Percentiles rank a stretch among this genome's conserved stretches.
These are phyloP conservation scores for Cryptomeria japonica DNA, from an alignment of 75 land plant species.

Conservation along the genomic window DNA sequence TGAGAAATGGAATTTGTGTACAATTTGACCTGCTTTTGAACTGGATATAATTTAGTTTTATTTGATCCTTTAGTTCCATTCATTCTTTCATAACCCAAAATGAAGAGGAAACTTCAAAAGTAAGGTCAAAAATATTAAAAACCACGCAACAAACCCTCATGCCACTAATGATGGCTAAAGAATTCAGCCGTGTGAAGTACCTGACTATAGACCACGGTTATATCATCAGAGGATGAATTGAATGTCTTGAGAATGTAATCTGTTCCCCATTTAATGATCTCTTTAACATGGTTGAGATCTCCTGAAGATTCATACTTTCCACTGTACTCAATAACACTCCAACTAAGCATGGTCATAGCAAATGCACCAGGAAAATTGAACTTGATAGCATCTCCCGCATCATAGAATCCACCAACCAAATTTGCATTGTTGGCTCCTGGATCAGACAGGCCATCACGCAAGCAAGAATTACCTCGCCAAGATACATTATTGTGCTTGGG, in stretches of 20 bases:
- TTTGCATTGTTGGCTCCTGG: conserved; percentile 18
- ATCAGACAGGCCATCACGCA: conserved; percentile 60
- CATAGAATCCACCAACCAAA: conserved; percentile 86
- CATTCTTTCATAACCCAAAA: not conserved
- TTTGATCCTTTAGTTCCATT: not conserved
- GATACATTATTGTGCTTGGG: conserved; percentile 86
- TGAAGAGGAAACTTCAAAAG: not conserved
- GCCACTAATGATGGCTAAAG: not conserved
- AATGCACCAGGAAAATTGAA: conserved; percentile 85
- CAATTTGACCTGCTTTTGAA: not conserved
- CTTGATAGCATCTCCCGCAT: conserved; percentile 95
- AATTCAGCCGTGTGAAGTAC: conserved; percentile 19
- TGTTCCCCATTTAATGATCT: conserved; percentile 91
- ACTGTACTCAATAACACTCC: conserved; percentile 97
- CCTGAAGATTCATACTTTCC: conserved; percentile 80
- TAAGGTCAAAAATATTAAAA: not conserved
- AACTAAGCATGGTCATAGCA: conserved; percentile 86
- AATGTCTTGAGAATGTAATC: conserved; percentile 92
- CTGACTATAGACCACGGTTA: conserved; percentile 54
- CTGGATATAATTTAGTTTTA: not conserved
- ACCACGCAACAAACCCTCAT: not conserved
- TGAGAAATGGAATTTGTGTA: not conserved
- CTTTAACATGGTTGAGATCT: conserved; percentile 79
- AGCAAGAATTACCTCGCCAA: conserved; percentile 78
- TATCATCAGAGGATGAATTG: conserved; percentile 67